phyloP scores from a whole-genome alignment of 2,329 filamentous ascomycete genomes.

The Monosporascus cannonballus region DNA sequence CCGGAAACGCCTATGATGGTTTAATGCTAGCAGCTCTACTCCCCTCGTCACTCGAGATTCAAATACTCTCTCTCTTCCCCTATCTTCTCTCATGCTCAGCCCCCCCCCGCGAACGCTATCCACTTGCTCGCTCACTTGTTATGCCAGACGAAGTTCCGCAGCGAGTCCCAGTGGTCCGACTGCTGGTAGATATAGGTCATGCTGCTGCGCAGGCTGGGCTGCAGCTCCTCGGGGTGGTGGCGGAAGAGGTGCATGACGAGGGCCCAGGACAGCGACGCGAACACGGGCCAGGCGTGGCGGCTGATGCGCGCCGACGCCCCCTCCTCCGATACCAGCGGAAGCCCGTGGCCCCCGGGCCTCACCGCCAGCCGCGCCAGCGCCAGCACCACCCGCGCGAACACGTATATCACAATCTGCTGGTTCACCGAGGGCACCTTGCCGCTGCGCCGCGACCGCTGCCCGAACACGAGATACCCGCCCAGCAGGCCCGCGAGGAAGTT shows the following conservation, averaged over 20 bases:
- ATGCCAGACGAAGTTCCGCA: conserved; percentile 79
- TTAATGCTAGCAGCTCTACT: too few relatives aligned
- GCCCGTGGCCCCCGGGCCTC: conserved; percentile 47
- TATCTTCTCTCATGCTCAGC: not conserved
- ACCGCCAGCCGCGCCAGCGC: conserved; percentile 79
- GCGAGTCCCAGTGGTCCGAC: conserved; percentile 81
- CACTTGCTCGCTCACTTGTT: conserved; percentile 51
- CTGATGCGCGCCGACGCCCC: conserved; percentile 43
- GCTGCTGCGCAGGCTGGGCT: conserved; percentile 84
- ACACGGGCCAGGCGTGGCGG: conserved; percentile 82
- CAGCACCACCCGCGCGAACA: conserved; percentile 86
- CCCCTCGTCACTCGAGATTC: not conserved
- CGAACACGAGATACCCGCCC: conserved; percentile 92
- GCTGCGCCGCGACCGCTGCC: conserved; percentile 53
- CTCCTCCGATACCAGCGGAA: conserved; percentile 46
- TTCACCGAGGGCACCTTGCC: conserved; percentile 74
- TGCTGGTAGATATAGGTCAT: conserved; percentile 97
- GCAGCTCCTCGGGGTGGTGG: conserved; percentile 84
- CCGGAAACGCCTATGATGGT: too few relatives aligned
- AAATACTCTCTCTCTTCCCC: not conserved
- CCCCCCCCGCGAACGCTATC: not conserved
- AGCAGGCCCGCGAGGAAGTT: conserved; percentile 80
- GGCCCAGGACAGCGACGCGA: conserved; percentile 87
- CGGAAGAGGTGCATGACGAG: conserved; percentile 93
- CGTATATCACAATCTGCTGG: conserved; percentile 97